These are phyloP conservation scores for Cytauxzoon felis DNA, from an alignment of 169 alveolate species.

Conservation along the genomic window DNA sequence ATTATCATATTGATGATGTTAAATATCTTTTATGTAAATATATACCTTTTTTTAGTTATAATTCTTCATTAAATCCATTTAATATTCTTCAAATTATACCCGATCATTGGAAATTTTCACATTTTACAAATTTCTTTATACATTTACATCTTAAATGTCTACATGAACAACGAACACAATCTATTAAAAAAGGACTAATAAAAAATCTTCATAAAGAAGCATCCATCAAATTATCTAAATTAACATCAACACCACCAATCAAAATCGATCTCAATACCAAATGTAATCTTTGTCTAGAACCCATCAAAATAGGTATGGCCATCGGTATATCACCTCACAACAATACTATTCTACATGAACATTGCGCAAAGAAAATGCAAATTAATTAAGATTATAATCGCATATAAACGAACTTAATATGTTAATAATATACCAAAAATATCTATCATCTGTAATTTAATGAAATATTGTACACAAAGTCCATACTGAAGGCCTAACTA, in stretches of 20 bases:
- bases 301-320: conserved; percentile 54
- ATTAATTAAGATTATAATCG: no score
- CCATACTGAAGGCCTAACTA: no score
- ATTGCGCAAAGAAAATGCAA: conserved; percentile 46
- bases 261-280: conserved; percentile 48
- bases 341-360: conserved; percentile 36
- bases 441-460: no score
- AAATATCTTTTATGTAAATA: conserved; percentile 40
- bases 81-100: conserved; percentile 45
- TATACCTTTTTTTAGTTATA: conserved; percentile 43
- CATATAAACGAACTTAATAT: no score
- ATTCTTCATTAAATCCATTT: conserved; percentile 32
- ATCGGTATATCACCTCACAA: conserved; percentile 39
- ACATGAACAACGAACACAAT: conserved; percentile 45
- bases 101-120: conserved; percentile 45
- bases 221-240: conserved; percentile 25
- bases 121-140: conserved; percentile 37
- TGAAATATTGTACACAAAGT: no score
- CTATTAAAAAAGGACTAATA: conserved; percentile 51
- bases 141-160: conserved; percentile 54
- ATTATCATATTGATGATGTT: conserved; percentile 2
- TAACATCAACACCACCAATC: conserved; percentile 53
- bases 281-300: conserved; percentile 48
- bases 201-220: conserved; percentile 39
- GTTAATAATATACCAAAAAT: no score